A percentile compares a stretch with the other conserved stretches of the same genome.
Evolutionary conservation across 805 yeast genomes (phyloP).

Genomic region (Tetrapisispora nanseiensis): DNA sequence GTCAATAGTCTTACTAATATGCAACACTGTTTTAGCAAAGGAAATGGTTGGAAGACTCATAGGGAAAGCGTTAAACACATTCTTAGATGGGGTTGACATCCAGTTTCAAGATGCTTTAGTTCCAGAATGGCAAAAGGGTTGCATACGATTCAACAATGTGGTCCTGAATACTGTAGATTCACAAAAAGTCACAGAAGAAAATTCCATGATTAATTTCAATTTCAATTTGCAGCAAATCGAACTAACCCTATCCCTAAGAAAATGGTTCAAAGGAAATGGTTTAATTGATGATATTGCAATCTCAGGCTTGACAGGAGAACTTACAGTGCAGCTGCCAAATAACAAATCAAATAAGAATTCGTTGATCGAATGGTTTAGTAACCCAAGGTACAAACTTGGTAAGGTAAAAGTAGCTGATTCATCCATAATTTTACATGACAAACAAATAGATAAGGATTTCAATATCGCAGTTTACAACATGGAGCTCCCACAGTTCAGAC

Average conservation of each 20-base stretch:
- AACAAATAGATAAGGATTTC: slow-evolving; percentile 12
- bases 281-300: slow-evolving; percentile 69
- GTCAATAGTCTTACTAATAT: slow-evolving; percentile 61
- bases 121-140: slow-evolving; percentile 86
- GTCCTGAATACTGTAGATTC: slow-evolving; percentile 39
- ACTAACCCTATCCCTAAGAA: slow-evolving; percentile 65
- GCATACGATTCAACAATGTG: slow-evolving; percentile 70
- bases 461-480: slow-evolving; percentile 54
- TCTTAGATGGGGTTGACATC: slow-evolving; percentile 57
- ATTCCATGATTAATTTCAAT: slow-evolving; percentile 56
- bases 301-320: slow-evolving; percentile 75
- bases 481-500: slow-evolving; percentile 51
- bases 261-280: slow-evolving; percentile 85
- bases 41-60: slow-evolving; percentile 74
- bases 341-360: not conserved
- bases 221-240: slow-evolving; percentile 71
- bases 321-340: slow-evolving; percentile 18
- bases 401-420: slow-evolving; percentile 33
- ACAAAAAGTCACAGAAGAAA: slow-evolving; percentile 6
- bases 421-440: slow-evolving; percentile 20
- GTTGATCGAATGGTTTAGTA: slow-evolving; percentile 19
- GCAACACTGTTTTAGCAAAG: slow-evolving; percentile 79
- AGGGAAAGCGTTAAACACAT: slow-evolving; percentile 64
- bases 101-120: slow-evolving; percentile 83
- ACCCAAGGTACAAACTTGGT: slow-evolving; percentile 33